A percentile compares a stretch with the other conserved stretches of the same genome.
phyloP scores from a whole-genome alignment of 2,329 filamentous ascomycete genomes.

The Akanthomyces lecanii region DNA sequence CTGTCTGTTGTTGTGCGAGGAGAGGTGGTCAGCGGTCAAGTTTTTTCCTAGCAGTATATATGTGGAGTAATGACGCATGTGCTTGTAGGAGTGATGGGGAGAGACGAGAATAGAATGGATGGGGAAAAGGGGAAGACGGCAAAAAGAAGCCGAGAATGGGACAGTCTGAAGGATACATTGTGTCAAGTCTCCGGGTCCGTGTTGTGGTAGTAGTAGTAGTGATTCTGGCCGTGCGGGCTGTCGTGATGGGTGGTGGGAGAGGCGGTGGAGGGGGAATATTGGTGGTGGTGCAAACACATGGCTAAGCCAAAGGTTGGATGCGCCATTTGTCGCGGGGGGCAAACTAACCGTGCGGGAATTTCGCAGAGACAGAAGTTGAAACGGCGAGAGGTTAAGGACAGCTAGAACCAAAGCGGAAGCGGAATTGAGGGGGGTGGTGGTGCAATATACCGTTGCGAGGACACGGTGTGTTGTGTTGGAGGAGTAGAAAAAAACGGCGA shows the following conservation, averaged over 20 bases:
- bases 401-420: background rate
- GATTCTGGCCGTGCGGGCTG: background rate
- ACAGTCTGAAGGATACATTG: background rate
- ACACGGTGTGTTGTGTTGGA: constrained; percentile 13
- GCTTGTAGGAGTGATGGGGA: background rate
- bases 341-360: constrained; percentile 16
- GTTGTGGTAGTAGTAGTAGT: background rate
- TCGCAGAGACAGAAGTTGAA: background rate
- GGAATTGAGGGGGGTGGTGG: constrained; percentile 4
- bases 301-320: background rate
- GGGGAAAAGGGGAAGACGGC: background rate
- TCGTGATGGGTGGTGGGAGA: background rate
- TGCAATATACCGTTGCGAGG: constrained; percentile 10
- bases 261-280: background rate
- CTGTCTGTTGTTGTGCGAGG: constrained; percentile 4
- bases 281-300: background rate
- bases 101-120: background rate
- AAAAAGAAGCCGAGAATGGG: background rate
- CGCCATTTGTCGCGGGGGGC: constrained; percentile 6
- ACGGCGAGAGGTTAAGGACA: background rate
- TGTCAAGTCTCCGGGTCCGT: background rate
- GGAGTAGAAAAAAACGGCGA: background rate
- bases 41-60: constrained; percentile 8
- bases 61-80: constrained; percentile 16
- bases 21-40: constrained; percentile 17